A percentile compares a stretch with the other conserved stretches of the same genome.
Conservation (phyloP, 176 grass and related monocot species). For the Oryza meridionalis region DNA sequence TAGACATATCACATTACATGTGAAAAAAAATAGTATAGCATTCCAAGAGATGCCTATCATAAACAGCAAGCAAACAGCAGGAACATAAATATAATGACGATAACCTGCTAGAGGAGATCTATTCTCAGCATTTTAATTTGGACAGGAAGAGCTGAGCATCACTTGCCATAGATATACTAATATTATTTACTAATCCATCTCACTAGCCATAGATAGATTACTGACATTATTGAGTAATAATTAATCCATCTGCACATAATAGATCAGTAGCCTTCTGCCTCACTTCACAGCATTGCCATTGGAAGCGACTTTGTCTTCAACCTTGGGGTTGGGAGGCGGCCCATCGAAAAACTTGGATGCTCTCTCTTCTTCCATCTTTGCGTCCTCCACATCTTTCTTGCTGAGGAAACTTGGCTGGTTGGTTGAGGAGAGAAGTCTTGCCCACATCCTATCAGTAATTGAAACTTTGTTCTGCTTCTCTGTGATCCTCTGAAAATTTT, state of each 20-base stretch:
- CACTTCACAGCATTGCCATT: conserved; percentile 28
- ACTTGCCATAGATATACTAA: background rate
- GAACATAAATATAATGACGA: background rate
- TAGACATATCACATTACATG: background rate
- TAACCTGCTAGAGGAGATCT: background rate
- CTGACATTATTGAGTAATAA: background rate
- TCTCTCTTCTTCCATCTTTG: conserved; percentile 55
- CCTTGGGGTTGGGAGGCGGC: conserved; percentile 26
- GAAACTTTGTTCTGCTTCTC: conserved; percentile 81
- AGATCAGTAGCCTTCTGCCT: background rate
- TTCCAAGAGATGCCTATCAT: background rate
- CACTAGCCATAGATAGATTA: background rate
- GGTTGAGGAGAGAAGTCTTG: conserved; percentile 89
- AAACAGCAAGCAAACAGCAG: background rate
- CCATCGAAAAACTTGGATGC: conserved; percentile 38
- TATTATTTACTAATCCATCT: background rate
- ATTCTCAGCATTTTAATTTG: conserved; percentile 9
- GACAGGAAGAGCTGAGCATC: background rate
- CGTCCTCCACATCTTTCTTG: conserved; percentile 70
- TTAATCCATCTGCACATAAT: conserved; percentile 13
- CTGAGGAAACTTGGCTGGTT: conserved; percentile 97
- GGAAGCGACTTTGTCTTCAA: conserved; percentile 17
- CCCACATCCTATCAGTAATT: conserved; percentile 97
- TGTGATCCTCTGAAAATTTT: conserved; percentile 66
- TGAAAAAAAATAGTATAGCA: background rate